These are phyloP conservation scores for Alternaria alternata DNA, from an alignment of 2,329 filamentous ascomycete genomes.

Conservation along the genomic window DNA sequence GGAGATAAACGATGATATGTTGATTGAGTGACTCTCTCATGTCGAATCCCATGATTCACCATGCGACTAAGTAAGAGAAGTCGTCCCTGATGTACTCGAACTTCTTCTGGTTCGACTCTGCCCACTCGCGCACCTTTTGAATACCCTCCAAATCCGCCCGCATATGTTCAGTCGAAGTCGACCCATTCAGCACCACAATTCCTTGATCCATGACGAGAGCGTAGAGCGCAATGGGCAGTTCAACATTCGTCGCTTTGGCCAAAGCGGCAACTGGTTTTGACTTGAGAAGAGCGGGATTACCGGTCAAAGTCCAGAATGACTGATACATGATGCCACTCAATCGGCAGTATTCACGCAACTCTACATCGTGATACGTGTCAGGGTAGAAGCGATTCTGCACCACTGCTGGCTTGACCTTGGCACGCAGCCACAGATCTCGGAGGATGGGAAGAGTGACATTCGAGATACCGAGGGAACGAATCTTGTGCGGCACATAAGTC, in stretches of 20 bases:
- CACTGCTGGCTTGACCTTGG: conserved; percentile 64
- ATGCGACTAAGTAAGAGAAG: conserved; percentile 27
- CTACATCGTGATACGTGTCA: conserved; percentile 66
- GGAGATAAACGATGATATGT: neutral
- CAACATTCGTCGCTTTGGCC: conserved; percentile 54
- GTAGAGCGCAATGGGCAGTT: conserved; percentile 62
- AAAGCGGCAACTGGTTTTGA: conserved; percentile 60
- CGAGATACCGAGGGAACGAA: conserved; percentile 76
- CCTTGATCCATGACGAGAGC: conserved; percentile 63
- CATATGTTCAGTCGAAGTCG: conserved; percentile 62
- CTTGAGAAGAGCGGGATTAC: conserved; percentile 61
- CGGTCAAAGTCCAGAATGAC: conserved; percentile 69
- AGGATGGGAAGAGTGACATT: conserved; percentile 72
- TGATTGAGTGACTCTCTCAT: neutral
- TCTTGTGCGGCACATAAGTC: conserved; percentile 68
- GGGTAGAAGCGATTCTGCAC: conserved; percentile 80
- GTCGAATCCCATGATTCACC: neutral
- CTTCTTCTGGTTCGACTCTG: conserved; percentile 53
- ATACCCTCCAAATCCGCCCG: conserved; percentile 59
- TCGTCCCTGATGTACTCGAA: conserved; percentile 56
- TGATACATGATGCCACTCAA: conserved; percentile 64
- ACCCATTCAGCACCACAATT: conserved; percentile 64
- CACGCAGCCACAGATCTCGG: conserved; percentile 58
- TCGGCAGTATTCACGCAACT: conserved; percentile 65
- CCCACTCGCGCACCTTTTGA: conserved; percentile 53